phyloP scores from a whole-genome alignment of 1,284 basidiomycete genomes.

The Cutaneotrichosporon sp. region DNA sequence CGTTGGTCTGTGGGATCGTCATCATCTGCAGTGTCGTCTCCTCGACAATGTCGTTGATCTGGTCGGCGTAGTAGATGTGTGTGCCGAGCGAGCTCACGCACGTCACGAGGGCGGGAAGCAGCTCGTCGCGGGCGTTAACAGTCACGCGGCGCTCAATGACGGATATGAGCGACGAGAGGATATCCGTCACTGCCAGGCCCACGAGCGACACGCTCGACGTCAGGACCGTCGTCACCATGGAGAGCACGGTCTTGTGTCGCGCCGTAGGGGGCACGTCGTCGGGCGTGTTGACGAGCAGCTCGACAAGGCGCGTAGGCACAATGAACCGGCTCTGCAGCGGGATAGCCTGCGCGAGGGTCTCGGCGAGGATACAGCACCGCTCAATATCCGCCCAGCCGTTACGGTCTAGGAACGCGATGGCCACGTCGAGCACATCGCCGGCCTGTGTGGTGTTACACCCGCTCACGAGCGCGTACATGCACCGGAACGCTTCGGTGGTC shows the following conservation, averaged over 20 bases:
- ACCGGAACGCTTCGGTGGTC: slow-evolving; percentile 64
- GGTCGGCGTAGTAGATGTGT: slow-evolving; percentile 93
- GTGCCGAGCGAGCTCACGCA: slow-evolving; percentile 73
- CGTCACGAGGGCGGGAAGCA: slow-evolving; percentile 67
- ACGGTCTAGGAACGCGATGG: slow-evolving; percentile 62
- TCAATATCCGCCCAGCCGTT: slow-evolving; percentile 65
- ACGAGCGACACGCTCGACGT: slow-evolving; percentile 75
- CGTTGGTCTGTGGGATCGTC: slow-evolving; percentile 48
- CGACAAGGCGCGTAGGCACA: slow-evolving; percentile 77
- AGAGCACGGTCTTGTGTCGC: slow-evolving; percentile 65
- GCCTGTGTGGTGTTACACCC: slow-evolving; percentile 73
- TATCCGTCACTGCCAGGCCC: slow-evolving; percentile 85
- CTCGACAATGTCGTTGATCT: slow-evolving; percentile 85
- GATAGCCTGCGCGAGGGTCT: slow-evolving; percentile 72
- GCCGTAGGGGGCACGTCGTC: slow-evolving; percentile 55
- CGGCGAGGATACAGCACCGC: slow-evolving; percentile 77
- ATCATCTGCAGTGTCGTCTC: slow-evolving; percentile 72
- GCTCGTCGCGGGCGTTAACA: slow-evolving; percentile 60
- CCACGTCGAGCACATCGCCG: slow-evolving; percentile 62
- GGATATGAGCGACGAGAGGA: slow-evolving; percentile 69
- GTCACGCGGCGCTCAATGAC: slow-evolving; percentile 68
- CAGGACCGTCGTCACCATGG: slow-evolving; percentile 76
- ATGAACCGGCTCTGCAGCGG: slow-evolving; percentile 89
- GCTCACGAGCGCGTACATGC: slow-evolving; percentile 65
- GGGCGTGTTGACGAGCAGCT: slow-evolving; percentile 66